Percentiles rank a stretch among this genome's conserved stretches.
Evolutionary conservation across 2,329 filamentous ascomycete species (phyloP).

Genomic region (Penicillium decumbens): DNA sequence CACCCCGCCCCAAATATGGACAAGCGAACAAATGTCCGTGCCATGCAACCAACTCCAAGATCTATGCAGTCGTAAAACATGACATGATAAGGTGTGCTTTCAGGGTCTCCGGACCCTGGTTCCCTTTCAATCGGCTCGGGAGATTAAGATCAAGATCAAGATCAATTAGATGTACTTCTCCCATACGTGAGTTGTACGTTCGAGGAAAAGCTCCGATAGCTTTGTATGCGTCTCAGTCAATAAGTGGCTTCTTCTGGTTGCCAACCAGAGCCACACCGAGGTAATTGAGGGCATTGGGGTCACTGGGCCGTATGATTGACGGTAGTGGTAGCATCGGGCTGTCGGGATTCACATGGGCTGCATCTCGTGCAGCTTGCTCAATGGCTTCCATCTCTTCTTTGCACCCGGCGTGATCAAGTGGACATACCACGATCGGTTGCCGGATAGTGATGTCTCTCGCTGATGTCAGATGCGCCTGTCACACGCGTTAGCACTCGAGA

Average conservation of each 20-base stretch:
- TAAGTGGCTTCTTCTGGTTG: slow-evolving; percentile 58
- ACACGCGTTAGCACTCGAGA: slow-evolving; percentile 8
- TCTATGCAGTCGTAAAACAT: slow-evolving; percentile 37
- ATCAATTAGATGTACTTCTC: background rate
- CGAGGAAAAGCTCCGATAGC: background rate
- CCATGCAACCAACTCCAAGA: slow-evolving; percentile 33
- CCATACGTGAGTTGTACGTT: background rate
- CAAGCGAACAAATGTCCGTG: slow-evolving; percentile 25
- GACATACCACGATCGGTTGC: slow-evolving; percentile 93
- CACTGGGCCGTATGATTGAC: slow-evolving; percentile 72
- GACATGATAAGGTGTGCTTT: slow-evolving; percentile 16
- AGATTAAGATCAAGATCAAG: background rate
- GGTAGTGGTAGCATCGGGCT: slow-evolving; percentile 89
- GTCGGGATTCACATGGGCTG: slow-evolving; percentile 78
- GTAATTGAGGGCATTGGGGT: slow-evolving; percentile 59
- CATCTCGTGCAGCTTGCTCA: slow-evolving; percentile 90
- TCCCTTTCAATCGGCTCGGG: background rate
- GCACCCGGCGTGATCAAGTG: slow-evolving; percentile 88
- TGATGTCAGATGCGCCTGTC: slow-evolving; percentile 77
- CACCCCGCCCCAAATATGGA: slow-evolving; percentile 22
- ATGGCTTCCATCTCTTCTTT: slow-evolving; percentile 99
- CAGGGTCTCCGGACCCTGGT: background rate
- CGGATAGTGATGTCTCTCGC: slow-evolving; percentile 83
- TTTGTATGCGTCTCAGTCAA: slow-evolving; percentile 50
- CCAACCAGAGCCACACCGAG: slow-evolving; percentile 61